phyloP scores from a whole-genome alignment of 495 filamentous ascomycete genomes.

The Elasticomyces elasticus region DNA sequence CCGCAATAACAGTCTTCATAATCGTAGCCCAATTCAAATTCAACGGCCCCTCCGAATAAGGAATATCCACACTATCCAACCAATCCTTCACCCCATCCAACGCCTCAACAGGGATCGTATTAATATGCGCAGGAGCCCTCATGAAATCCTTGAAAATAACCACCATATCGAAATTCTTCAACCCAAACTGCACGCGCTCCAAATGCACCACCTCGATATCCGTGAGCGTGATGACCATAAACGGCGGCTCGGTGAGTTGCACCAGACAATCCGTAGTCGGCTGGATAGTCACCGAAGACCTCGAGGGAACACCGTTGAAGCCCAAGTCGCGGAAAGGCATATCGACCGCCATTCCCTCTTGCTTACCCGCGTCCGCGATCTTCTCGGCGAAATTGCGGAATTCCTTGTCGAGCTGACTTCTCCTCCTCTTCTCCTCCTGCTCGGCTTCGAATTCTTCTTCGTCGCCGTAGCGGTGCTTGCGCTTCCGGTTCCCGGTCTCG shows the following conservation, averaged over 20 bases:
- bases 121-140: constrained; percentile 79
- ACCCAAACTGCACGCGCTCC: constrained; percentile 92
- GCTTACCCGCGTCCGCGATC: constrained; percentile 83
- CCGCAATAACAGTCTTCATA: constrained; percentile 95
- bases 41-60: constrained; percentile 87
- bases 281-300: constrained; percentile 88
- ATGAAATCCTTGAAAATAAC: constrained; percentile 96
- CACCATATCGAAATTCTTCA: constrained; percentile 98
- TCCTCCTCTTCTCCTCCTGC: constrained; percentile 85
- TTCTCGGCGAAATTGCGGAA: constrained; percentile 98
- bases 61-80: constrained; percentile 89
- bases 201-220: constrained; percentile 96
- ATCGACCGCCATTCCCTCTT: constrained; percentile 71
- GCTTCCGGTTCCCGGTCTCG: constrained; percentile 94
- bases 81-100: constrained; percentile 96
- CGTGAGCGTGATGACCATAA: constrained; percentile 85
- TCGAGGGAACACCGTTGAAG: constrained; percentile 91
- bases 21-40: constrained; percentile 98
- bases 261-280: constrained; percentile 98
- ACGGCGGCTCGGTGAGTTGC: constrained; percentile 92
- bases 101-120: constrained; percentile 93
- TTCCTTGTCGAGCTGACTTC: constrained; percentile 83
- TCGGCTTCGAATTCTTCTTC: constrained; percentile 98
- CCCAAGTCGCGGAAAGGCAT: constrained; percentile 94
- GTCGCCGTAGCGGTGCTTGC: constrained; percentile 96